Evolutionary conservation across 179 eudicot species (phyloP).

Genomic region (Monotropa hypopitys): DNA sequence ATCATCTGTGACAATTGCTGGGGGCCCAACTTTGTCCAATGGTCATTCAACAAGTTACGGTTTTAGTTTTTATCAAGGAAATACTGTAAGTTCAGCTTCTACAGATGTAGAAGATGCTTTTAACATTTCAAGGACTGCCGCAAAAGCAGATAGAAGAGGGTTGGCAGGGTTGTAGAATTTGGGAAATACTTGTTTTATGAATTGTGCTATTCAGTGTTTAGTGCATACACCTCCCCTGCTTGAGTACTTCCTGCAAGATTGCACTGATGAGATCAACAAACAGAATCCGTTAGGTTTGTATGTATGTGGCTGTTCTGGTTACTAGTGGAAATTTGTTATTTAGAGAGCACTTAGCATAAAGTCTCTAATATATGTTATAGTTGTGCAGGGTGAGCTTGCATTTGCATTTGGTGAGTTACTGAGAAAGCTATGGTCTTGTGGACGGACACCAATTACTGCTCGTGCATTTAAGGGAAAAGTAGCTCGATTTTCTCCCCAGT

Average conservation of each 20-base stretch:
- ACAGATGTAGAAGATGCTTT: constrained; percentile 38
- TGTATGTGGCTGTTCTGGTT: constrained; percentile 30
- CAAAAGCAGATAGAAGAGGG: constrained; percentile 55
- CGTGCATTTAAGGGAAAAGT: constrained; percentile 89
- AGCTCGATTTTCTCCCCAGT: constrained; percentile 96
- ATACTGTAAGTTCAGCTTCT: constrained; percentile 24
- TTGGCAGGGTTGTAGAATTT: constrained; percentile 89
- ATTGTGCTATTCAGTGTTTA: constrained; percentile 90
- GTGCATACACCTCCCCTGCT: constrained; percentile 84
- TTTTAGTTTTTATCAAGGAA: constrained; percentile 31
- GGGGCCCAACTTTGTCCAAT: constrained; percentile 83
- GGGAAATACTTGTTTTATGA: constrained; percentile 99
- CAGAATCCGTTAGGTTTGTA: constrained; percentile 85
- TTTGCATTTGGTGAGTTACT: constrained; percentile 84
- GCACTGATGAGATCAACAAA: constrained; percentile 72
- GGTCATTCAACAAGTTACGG: constrained; percentile 43
- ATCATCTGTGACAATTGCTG: constrained; percentile 77
- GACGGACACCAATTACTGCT: constrained; percentile 61
- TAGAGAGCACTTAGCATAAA: neutral
- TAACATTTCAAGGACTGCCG: constrained; percentile 25
- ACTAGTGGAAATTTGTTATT: neutral
- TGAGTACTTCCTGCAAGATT: constrained; percentile 72
- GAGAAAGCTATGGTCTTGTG: constrained; percentile 85
- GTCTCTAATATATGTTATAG: constrained; percentile 13
- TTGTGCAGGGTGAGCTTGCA: constrained; percentile 92